Evolutionary conservation across 1,284 basidiomycete species (phyloP).

Genomic region (Rhodotorula sp.): DNA sequence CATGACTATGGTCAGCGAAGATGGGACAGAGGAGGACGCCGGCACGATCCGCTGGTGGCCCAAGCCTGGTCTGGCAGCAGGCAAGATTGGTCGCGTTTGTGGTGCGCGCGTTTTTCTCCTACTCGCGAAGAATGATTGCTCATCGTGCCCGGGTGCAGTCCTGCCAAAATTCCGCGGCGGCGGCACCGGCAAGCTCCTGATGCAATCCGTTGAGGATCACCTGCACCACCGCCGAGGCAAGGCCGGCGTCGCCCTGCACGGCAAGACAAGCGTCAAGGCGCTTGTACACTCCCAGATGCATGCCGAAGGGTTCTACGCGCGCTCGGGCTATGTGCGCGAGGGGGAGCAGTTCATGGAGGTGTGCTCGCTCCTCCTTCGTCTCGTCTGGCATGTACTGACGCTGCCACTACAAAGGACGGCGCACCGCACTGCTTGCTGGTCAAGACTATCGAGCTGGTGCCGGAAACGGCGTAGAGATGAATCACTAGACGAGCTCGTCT

Average conservation of each 20-base stretch:
- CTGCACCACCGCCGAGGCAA: conserved; percentile 10
- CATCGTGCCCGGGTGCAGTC: background rate
- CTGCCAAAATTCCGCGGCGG: conserved; percentile 15
- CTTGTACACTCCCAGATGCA: conserved; percentile 16
- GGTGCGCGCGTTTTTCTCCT: background rate
- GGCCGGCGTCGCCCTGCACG: conserved; percentile 2
- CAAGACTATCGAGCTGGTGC: conserved; percentile 8
- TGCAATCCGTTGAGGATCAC: conserved; percentile 16
- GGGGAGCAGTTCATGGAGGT: conserved; percentile 22
- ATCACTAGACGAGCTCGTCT: background rate
- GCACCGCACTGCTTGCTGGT: conserved; percentile 10
- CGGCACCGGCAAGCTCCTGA: conserved; percentile 13
- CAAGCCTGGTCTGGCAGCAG: conserved; percentile 7
- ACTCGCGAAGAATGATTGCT: too few relatives aligned
- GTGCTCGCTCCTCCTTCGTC: background rate
- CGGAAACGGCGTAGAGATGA: background rate
- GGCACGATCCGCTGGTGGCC: conserved; percentile 30
- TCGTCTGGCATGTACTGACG: background rate
- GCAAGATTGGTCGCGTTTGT: conserved; percentile 23
- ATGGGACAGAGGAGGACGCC: conserved; percentile 14
- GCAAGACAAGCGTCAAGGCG: conserved; percentile 4
- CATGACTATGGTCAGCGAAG: background rate
- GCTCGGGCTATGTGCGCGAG: conserved; percentile 16
- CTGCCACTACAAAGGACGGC: background rate
- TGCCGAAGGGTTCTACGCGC: conserved; percentile 25